These are phyloP conservation scores for Stephania japonica DNA, from an alignment of 164 flowering plant genomes.

Conservation along the genomic window DNA sequence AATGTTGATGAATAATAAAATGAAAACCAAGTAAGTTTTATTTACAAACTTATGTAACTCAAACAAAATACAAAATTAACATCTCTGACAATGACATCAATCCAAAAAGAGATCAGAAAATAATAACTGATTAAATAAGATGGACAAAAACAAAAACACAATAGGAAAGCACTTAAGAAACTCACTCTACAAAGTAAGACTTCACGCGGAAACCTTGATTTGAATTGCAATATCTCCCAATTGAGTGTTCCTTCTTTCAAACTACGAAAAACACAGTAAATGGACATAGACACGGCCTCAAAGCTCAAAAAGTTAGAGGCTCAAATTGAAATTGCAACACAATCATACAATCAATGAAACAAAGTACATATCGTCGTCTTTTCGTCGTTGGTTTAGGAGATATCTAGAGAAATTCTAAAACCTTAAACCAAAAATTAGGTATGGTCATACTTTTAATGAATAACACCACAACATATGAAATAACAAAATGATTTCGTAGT, in stretches of 20 bases:
- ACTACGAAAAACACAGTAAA: constrained; percentile 32
- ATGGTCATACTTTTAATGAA: too few relatives aligned
- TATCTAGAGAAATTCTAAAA: too few relatives aligned
- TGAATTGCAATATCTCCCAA: constrained; percentile 91
- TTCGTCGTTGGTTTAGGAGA: too few relatives aligned
- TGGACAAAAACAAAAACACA: constrained; percentile 1
- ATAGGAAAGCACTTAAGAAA: neutral
- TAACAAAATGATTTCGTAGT: too few relatives aligned
- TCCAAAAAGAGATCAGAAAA: neutral
- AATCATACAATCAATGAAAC: neutral
- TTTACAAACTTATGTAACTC: neutral
- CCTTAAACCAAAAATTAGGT: too few relatives aligned
- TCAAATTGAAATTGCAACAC: neutral
- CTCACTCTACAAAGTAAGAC: constrained; percentile 93
- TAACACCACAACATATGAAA: too few relatives aligned
- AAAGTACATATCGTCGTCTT: too few relatives aligned
- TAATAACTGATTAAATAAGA: neutral
- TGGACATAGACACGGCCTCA: neutral
- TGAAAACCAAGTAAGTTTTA: constrained; percentile 1
- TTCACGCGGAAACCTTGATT: constrained; percentile 91
- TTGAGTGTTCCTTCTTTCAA: constrained; percentile 90
- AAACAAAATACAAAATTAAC: neutral
- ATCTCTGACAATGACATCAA: neutral
- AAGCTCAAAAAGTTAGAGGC: neutral
- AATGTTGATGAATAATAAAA: neutral